Base-by-base conservation (phyloP, 2,329 filamentous ascomycete species). In the Ophiostoma quercus region DNA sequence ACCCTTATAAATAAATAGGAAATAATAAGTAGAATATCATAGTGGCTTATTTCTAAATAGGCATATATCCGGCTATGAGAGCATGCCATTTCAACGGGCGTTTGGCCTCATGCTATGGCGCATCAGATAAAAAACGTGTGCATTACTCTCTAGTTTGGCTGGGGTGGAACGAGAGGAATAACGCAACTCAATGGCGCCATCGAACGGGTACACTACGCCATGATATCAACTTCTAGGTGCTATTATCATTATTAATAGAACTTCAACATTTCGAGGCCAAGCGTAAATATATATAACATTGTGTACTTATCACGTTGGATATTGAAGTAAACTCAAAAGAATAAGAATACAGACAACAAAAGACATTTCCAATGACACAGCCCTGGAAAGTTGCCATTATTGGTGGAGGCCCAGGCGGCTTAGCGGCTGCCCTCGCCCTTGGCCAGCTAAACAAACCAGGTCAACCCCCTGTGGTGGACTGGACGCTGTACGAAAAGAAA, bases 401-500 rank as follows among this genome's bases (percentile, higher is more conserved):
- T 22, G 70, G 70, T 62, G 70, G 68, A 32, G 70, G 70, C 29
- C 70, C 70, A 1, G 70, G 70, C 11, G 70, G 70, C n/a, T 62
- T 71, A 3, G 70, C 66, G 0, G 68, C 70, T 29, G 70, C 70
- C 1, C 68, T 71, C 47, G 70, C 70, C 6, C 62, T 71, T 16
- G 51, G 47, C 19, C 68, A 57, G 39, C 66, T 71, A n/a, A 71
- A 71, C 37, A 68, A 67, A 34, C 60, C 32, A 2, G 72, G 72
- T 11, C 75, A 74, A 47, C 69, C 76, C 0, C 71, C 75, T 2
- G 74, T 77, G 12, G 74, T 79, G n/a, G 75, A 77, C 19, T 78
- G 77, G 74, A 74, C 73, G 3, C 67, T 79, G 3, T 79, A 79
- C 69, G 78, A 79, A 69, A 79, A 79, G 73, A 79, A 78, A 66